phyloP scores from a whole-genome alignment of 148 eudicot species.

The Amaranthus cruentus region DNA sequence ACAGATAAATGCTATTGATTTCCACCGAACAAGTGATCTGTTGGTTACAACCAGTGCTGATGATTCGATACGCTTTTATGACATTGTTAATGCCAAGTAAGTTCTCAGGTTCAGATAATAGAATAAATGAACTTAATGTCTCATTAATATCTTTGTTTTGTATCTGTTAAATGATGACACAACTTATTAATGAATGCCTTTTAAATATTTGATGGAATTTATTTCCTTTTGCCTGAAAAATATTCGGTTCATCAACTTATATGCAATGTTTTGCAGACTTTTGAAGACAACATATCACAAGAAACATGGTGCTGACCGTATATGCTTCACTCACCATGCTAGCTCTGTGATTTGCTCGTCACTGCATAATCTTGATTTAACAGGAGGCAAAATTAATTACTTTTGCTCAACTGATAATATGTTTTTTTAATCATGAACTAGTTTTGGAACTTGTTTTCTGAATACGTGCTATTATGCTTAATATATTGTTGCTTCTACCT shows the following conservation, averaged over 20 bases:
- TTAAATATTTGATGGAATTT: neutral
- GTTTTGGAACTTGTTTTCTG: neutral
- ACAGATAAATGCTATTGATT: constrained; percentile 84
- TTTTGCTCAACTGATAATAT: neutral
- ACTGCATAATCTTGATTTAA: constrained; percentile 61
- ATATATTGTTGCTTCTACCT: constrained; percentile 11
- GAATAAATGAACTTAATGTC: neutral
- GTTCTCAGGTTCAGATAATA: constrained; percentile 17
- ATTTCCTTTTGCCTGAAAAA: neutral
- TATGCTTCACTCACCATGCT: constrained; percentile 97
- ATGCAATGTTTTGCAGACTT: constrained; percentile 45
- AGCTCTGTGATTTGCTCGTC: constrained; percentile 87
- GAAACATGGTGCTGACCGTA: constrained; percentile 90
- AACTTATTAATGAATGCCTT: neutral
- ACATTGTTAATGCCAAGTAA: constrained; percentile 83
- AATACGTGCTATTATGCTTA: neutral
- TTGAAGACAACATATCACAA: constrained; percentile 92
- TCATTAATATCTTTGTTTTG: neutral
- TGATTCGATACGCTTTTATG: constrained; percentile 89
- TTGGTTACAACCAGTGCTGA: constrained; percentile 84
- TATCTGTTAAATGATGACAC: neutral
- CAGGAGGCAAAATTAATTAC: constrained; percentile 50
- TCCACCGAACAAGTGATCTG: constrained; percentile 84
- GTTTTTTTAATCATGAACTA: neutral
- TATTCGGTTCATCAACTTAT: neutral